Evolutionary conservation across 1,139 yeast species (phyloP).

Genomic region (Groenewaldozyma auringiensis): DNA sequence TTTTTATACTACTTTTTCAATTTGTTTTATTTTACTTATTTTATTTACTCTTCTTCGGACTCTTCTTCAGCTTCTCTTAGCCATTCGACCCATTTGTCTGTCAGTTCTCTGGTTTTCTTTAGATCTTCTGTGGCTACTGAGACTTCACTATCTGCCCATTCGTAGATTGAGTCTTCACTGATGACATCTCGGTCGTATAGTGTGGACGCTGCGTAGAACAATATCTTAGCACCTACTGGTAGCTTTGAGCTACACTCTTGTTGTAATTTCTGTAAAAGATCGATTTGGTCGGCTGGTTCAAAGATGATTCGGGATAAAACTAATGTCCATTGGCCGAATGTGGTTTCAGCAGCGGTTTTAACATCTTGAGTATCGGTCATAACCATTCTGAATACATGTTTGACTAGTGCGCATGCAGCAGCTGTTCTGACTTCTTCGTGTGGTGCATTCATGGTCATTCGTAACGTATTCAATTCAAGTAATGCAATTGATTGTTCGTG

Average conservation of each 20-base stretch:
- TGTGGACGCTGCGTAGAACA: slow-evolving; percentile 57
- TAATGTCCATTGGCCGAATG: slow-evolving; percentile 74
- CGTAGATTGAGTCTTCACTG: slow-evolving; percentile 69
- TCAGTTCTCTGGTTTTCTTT: slow-evolving; percentile 45
- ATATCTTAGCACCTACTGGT: slow-evolving; percentile 40
- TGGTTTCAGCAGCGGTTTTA: slow-evolving; percentile 66
- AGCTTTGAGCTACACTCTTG: slow-evolving; percentile 35
- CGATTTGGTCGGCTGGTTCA: slow-evolving; percentile 68
- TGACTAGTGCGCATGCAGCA: slow-evolving; percentile 63
- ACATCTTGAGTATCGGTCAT: slow-evolving; percentile 67
- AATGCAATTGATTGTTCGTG: slow-evolving; percentile 92
- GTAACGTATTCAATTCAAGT: slow-evolving; percentile 81
- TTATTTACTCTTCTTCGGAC: too few species aligned
- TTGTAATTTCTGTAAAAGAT: slow-evolving; percentile 57
- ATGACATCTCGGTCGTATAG: slow-evolving; percentile 74
- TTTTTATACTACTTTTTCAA: too few species aligned
- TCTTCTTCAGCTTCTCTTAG: slow-evolving; percentile 83
- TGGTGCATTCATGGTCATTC: slow-evolving; percentile 96
- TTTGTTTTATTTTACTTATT: too few species aligned
- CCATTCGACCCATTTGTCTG: slow-evolving; percentile 79
- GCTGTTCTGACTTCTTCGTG: slow-evolving; percentile 88
- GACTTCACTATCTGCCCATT: slow-evolving; percentile 64
- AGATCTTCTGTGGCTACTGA: slow-evolving; percentile 40
- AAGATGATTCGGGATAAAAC: slow-evolving; percentile 60
- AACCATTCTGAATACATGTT: slow-evolving; percentile 61